A percentile compares a stretch with the other conserved stretches of the same genome.
Conservation (phyloP, 2,329 filamentous ascomycete species). For the Fusarium sp. region DNA sequence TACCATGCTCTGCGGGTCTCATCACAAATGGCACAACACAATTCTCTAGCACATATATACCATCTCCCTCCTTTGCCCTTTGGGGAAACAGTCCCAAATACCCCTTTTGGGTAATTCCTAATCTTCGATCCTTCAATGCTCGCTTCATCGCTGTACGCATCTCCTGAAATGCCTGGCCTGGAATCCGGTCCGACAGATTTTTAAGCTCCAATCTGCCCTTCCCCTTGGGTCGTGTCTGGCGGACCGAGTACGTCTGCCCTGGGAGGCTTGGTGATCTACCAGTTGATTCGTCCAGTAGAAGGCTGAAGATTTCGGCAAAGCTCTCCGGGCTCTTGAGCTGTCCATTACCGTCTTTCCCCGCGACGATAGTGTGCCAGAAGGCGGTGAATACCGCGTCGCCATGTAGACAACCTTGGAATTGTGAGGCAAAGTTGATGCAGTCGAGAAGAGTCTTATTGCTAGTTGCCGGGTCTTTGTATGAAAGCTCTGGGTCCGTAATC, state of each 20-base stretch:
- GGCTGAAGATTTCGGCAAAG: neutral
- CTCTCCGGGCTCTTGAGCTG: neutral
- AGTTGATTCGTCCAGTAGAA: neutral
- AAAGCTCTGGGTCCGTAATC: neutral
- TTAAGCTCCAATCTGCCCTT: neutral
- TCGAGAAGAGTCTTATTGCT: neutral
- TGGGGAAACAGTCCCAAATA: neutral
- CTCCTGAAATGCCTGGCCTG: neutral
- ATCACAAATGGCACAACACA: neutral
- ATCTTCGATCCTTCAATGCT: neutral
- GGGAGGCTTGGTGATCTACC: neutral
- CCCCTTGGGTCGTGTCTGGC: neutral
- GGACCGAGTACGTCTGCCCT: neutral
- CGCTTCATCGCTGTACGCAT: neutral
- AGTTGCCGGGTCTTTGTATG: neutral
- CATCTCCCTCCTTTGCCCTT: neutral
- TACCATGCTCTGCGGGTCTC: neutral
- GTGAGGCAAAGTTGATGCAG: neutral
- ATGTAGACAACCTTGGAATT: rapidly evolving
- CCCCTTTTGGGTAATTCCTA: neutral
- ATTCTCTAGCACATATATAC: neutral
- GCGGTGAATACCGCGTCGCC: neutral
- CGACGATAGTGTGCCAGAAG: neutral
- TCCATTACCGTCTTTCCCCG: neutral
- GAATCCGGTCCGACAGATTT: neutral